Conservation (phyloP, 345 rosid species). For the Syzygium aromaticum region DNA sequence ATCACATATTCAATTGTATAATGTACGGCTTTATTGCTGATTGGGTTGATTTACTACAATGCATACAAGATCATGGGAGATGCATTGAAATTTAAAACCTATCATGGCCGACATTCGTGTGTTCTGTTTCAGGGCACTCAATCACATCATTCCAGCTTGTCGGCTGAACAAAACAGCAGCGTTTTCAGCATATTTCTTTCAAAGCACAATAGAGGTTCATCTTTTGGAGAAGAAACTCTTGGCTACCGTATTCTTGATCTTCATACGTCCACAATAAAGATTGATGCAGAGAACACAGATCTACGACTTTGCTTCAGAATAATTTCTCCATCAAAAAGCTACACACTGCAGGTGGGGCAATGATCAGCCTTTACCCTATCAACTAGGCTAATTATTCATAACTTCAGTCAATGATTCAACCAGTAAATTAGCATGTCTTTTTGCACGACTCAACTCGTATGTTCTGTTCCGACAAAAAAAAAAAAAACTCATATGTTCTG, state of each 20-base stretch:
- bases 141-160: conserved; percentile 38
- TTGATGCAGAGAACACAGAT: conserved; percentile 72
- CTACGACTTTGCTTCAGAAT: conserved; percentile 84
- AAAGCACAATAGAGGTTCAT: conserved; percentile 46
- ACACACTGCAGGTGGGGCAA: conserved; percentile 64
- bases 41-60: neutral
- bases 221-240: conserved; percentile 44
- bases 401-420: neutral
- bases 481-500: neutral
- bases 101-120: neutral
- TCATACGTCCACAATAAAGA: conserved; percentile 56
- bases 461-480: neutral
- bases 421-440: neutral
- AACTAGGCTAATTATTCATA: neutral
- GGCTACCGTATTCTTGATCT: conserved; percentile 57
- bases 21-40: neutral
- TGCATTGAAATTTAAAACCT: neutral
- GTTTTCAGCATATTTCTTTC: conserved; percentile 79
- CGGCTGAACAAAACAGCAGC: conserved; percentile 47
- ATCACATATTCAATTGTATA: neutral
- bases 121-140: conserved; percentile 43
- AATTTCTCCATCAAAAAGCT: conserved; percentile 64
- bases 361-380: neutral
- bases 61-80: neutral
- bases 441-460: neutral